These are phyloP conservation scores for Aspergillus ostianus DNA, from an alignment of 495 filamentous ascomycete genomes.

Conservation along the genomic window DNA sequence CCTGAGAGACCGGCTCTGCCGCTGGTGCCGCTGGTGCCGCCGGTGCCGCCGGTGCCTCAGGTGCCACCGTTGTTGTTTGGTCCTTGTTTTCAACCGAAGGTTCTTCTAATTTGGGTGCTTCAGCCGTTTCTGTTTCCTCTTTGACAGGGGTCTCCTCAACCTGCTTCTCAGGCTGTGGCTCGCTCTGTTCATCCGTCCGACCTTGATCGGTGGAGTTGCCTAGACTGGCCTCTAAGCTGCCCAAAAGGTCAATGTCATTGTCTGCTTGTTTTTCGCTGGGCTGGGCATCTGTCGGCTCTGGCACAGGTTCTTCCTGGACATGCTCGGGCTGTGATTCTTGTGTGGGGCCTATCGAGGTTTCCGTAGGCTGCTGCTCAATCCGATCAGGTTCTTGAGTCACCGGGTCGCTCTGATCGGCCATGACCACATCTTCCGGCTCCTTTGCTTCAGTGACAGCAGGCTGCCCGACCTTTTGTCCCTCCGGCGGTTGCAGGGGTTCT, in stretches of 20 bases:
- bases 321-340: conserved; percentile 3
- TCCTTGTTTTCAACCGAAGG: background rate
- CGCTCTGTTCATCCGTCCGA: conserved; percentile 2
- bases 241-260: conserved; percentile 19
- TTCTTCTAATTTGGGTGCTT: background rate
- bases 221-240: conserved; percentile 25
- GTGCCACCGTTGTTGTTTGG: background rate
- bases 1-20: conserved; percentile 1
- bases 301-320: conserved; percentile 3
- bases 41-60: conserved; percentile 2
- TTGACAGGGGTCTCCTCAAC: background rate
- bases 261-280: conserved; percentile 1
- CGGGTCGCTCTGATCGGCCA: conserved; percentile 2
- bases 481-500: background rate
- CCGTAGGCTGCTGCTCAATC: conserved; percentile 7
- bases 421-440: background rate
- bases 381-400: conserved; percentile 1
- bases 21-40: background rate
- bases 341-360: background rate
- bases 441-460: background rate
- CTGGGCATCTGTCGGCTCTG: conserved; percentile 7
- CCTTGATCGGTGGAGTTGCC: conserved; percentile 2
- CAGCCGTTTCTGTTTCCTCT: background rate
- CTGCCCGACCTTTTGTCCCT: background rate
- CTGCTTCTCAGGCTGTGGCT: background rate